phyloP scores from a whole-genome alignment of 805 yeast genomes.

The Candida michaelii region DNA sequence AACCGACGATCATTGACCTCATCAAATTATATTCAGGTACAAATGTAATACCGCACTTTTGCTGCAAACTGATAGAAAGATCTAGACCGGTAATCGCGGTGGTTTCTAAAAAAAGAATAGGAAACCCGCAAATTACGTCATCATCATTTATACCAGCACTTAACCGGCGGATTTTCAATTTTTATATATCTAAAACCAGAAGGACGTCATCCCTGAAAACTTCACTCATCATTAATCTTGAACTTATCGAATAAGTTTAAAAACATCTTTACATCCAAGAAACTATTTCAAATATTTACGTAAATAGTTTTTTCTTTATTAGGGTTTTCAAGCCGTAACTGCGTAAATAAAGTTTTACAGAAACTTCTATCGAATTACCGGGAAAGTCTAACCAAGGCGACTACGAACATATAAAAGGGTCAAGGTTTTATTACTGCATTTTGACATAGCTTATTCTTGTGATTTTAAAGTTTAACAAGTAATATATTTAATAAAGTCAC shows the following conservation, averaged over 20 bases:
- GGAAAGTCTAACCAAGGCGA: not conserved
- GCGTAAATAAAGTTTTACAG: not conserved
- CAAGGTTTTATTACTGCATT: no score
- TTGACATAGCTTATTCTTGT: no score
- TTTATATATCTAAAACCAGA: not conserved
- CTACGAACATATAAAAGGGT: not conserved
- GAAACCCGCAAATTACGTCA: not conserved
- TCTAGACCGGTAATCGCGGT: not conserved
- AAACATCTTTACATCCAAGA: no score
- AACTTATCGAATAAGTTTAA: no score
- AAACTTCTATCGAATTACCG: not conserved
- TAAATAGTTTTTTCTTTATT: no score
- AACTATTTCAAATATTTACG: no score
- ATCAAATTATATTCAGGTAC: no score
- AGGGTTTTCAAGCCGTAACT: not conserved
- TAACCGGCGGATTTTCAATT: not conserved
- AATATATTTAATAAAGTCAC: no score
- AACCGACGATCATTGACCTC: no score
- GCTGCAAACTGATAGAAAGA: not conserved
- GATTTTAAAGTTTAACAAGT: no score
- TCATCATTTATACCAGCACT: not conserved
- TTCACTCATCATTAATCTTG: not conserved
- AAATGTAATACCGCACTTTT: no score
- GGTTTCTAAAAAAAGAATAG: not conserved
- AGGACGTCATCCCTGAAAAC: no score